Base-by-base conservation (phyloP, 495 filamentous ascomycete species). In the Cercophora scortea region DNA sequence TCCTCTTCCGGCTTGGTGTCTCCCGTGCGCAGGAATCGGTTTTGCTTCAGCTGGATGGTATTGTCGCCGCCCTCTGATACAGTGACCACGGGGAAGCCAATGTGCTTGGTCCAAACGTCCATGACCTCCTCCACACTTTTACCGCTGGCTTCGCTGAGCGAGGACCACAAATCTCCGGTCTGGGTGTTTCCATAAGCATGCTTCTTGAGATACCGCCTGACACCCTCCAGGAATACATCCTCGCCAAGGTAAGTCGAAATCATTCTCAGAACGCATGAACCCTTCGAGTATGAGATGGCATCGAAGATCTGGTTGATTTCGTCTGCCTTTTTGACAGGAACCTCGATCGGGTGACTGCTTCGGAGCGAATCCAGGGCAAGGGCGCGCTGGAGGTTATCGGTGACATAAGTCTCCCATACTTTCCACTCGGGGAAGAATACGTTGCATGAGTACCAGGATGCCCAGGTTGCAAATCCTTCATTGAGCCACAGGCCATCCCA, bases 251-350 rank as follows among this genome's bases (percentile, higher is more conserved):
- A 92, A 57, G 88, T 93, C 32, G 92, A 96, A 53, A 98, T 89
- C 93, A 98, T 98, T 64, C 93, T 85, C 51, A 98, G 79, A 11
- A 96, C 91, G 58, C 89, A 94, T 4, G 89, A 95, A 13, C 93
- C 93, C 76, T 98, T 98, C 33, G 87, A 89, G 72, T 98, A 97
- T 4, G 92, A 96, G 57, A 97, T 98, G 44, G 89, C 89, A 68
- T 98, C 93, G 64, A 98, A 98, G 62, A 98, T 96, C 72, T 98
- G 92, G 71, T 95, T 94, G 70, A 98, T 89, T 69, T 96, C 90
- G 57, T 94, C 88, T 36, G 92, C 90, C 51, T 83, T 83, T 77
- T 95, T 94, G 49, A 98, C 91, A 8, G 93, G 92, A 8, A 95
- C 91, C 71, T 98, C 92, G 57, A 98, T 94, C 36, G 93, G 92